Evolutionary conservation across 495 filamentous ascomycete genomes (phyloP), one percentile per base, ranked within the genome.

Genomic region (Melanomma pulvis-pyrius): DNA sequence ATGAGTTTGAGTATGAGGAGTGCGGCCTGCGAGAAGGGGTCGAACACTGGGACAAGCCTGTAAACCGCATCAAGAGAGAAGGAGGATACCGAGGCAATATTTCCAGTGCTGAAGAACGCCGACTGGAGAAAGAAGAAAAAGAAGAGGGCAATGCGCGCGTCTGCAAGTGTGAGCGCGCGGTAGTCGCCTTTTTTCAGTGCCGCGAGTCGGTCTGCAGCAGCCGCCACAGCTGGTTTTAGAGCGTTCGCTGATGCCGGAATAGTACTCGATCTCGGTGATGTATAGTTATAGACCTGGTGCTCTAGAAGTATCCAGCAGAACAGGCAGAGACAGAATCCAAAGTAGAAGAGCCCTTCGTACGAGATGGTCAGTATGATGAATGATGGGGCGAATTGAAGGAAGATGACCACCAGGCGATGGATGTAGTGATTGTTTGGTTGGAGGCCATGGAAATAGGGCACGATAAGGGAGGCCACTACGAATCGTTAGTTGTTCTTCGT

Each of bases 311-410:
- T 91, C 96, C 96, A 99, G 64, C 87, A 89, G 61, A 96, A 81
- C 11, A 99, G 82, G 22, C 89, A 88, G 48, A 89, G 80, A 72
- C 87, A 92, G 77, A 97, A 98, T 21, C 87, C 87, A 67, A 97
- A 83, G 80, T 97, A 98, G 78, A 99, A 99, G 2, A 99, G 81
- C 0, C 96, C 94, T 75, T 99, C 96, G 81, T 96, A 99, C 19
- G 92, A 96, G 75, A 97, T 98, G 25, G 92, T 96, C 63, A 99
- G 88, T 70, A 98, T 90, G 74, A 99, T 90, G 74, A 99, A 99
- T 12, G 88, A 88, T 0, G 96, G 96, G 0, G 92, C 88, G 73
- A 96, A 98, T 13, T 93, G 91, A 46, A 99, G 82, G 81, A 98
- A 99, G 41, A 98, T 84, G 67, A 96, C 84, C 73, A 93, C 81